Percentiles rank a stretch among this genome's conserved stretches.
Evolutionary conservation across 768 basidiomycete genomes (phyloP).

Genomic region (Psilocybe azurescens): DNA sequence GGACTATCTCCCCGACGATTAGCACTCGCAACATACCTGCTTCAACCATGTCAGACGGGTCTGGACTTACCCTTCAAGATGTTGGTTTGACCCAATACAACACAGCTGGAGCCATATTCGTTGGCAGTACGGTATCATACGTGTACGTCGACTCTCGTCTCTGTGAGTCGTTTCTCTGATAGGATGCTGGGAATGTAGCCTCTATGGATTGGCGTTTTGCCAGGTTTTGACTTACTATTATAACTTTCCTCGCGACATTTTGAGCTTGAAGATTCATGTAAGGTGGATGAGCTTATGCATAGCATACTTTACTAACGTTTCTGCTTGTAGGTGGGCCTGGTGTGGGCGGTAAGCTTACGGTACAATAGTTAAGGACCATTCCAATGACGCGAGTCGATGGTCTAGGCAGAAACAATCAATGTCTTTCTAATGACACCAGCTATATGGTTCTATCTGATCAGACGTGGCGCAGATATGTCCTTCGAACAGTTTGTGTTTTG

Average conservation of each 20-base stretch:
- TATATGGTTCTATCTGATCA: constrained; percentile 9
- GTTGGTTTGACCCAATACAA: constrained; percentile 4
- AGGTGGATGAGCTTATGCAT: background rate
- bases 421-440: constrained; percentile 6
- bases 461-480: constrained; percentile 6
- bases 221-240: constrained; percentile 5
- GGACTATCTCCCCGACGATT: background rate
- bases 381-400: no score
- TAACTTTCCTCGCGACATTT: background rate
- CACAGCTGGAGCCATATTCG: constrained; percentile 5
- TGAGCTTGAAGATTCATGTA: constrained; percentile 6
- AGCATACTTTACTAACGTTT: background rate
- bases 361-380: background rate
- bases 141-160: background rate
- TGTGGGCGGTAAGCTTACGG: background rate
- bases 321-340: background rate
- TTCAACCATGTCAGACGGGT: background rate
- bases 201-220: constrained; percentile 5
- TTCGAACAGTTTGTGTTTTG: constrained; percentile 8
- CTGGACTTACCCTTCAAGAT: constrained; percentile 1
- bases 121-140: constrained; percentile 3
- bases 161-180: background rate
- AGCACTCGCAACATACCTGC: background rate
- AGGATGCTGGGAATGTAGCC: background rate
- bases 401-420: constrained; percentile 2